Base-by-base conservation (phyloP, 2,329 filamentous ascomycete genomes). In the Ceratocystis diversiconidia region DNA sequence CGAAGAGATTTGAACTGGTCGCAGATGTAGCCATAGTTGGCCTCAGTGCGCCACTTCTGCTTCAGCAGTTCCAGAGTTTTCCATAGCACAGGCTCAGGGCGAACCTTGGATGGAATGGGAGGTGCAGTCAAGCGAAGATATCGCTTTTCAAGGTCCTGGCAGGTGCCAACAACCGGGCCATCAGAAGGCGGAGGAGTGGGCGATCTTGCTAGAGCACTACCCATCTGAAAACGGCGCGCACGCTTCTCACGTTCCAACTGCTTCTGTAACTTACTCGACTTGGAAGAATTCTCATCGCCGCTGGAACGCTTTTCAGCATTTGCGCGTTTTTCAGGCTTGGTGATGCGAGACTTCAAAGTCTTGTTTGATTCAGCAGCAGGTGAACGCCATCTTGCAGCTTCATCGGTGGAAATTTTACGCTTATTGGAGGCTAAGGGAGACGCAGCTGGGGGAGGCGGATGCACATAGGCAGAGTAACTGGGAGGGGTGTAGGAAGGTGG, bases 1-100 rank as follows among this genome's bases (percentile, higher is more conserved):
- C 94, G 90, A 75, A 99, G 82, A 17, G 94, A 96, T 76, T 99
- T 99, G 82, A 99, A 95, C 81, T 99, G 94, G 74, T 99, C 92
- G 83, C 94, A 97, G 69, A 96, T 95, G 77, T 96, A 99, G 70
- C 85, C 86, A 76, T 99, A 99, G 77, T 97, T 96, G 77, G 86
- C 87, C 72, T 96, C 91, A 71, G 86, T 85, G 73, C 86, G 88
- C 94, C 94, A 99, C 77, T 95, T 97, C 78, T 87, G 89, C 79
- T 95, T 95, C 69, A 99, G 79, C 61, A 95, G 78, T 70, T 95
- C 90, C 75, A 99, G 77, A 5, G 92, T 92, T 76, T 94, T 86
- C 70, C 87, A 85, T 69, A 99, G 78, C 25, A 99, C 80, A 61
- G 77, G 77, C 73, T 95, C 81, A 25, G 94, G 94, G 59, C 94